These are phyloP conservation scores for Petunia hybrid DNA, from an alignment of 305 asterid species.

Conservation along the genomic window DNA sequence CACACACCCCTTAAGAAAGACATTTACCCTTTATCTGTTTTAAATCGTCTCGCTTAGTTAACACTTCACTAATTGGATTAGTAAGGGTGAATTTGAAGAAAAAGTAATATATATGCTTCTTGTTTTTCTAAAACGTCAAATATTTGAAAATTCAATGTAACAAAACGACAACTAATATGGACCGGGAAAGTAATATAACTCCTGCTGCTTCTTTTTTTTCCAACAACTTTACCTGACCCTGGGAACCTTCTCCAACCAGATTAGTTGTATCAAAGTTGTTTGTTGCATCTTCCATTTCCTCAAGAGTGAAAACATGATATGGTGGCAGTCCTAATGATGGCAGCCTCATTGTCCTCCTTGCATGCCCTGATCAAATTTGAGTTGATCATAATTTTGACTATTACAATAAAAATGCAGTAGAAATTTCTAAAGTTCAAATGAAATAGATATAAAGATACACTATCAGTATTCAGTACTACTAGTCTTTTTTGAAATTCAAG, in stretches of 20 bases:
- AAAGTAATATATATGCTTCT: neutral
- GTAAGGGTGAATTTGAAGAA: neutral
- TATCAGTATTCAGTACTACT: neutral
- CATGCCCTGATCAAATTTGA: slow-evolving; percentile 53
- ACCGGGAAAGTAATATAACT: neutral
- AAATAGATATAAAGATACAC: neutral
- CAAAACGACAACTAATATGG: neutral
- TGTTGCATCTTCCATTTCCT: slow-evolving; percentile 96
- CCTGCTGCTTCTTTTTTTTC: neutral
- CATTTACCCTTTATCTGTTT: neutral
- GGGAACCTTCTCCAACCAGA: slow-evolving; percentile 79
- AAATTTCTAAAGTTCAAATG: neutral
- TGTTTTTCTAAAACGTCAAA: neutral
- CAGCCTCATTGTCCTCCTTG: slow-evolving; percentile 76
- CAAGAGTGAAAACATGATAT: slow-evolving; percentile 81
- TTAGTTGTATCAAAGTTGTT: slow-evolving; percentile 75
- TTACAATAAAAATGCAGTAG: neutral
- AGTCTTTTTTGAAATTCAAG: neutral
- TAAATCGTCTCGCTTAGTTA: neutral
- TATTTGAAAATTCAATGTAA: neutral
- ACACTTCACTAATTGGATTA: neutral
- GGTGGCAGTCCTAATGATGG: slow-evolving; percentile 83
- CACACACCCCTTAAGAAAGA: neutral
- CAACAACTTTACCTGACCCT: slow-evolving; percentile 64
- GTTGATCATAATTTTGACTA: neutral